Conservation (phyloP, 768 basidiomycete species). For the Lyophyllum semitale region DNA sequence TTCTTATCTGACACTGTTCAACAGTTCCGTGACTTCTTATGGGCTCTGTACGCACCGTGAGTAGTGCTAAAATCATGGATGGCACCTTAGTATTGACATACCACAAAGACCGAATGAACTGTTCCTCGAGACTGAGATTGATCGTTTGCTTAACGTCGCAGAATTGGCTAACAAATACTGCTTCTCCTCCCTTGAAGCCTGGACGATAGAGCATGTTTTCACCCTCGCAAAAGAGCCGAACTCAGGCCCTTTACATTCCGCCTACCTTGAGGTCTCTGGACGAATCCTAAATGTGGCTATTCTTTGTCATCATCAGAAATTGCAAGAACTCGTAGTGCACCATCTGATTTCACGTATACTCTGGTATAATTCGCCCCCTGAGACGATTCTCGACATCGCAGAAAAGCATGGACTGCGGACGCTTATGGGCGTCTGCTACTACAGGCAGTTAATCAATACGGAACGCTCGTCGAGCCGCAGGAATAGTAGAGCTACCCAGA, state of each 20-base stretch:
- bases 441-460: constrained; percentile 44
- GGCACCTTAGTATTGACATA: not conserved
- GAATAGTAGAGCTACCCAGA: constrained; percentile 27
- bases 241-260: constrained; percentile 30
- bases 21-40: constrained; percentile 50
- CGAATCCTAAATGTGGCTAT: constrained; percentile 55
- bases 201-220: constrained; percentile 44
- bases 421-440: constrained; percentile 56
- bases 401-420: constrained; percentile 36
- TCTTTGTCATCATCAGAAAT: constrained; percentile 44
- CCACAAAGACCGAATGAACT: constrained; percentile 38
- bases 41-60: constrained; percentile 52
- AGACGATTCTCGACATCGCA: constrained; percentile 50
- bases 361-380: constrained; percentile 52
- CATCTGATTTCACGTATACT: constrained; percentile 53
- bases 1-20: constrained; percentile 42
- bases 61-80: not conserved
- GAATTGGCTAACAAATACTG: constrained; percentile 50
- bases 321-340: constrained; percentile 49
- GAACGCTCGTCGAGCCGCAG: constrained; percentile 28
- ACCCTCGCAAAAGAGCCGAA: constrained; percentile 29
- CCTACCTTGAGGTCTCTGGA: constrained; percentile 37
- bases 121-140: constrained; percentile 33
- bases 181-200: constrained; percentile 43
- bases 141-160: constrained; percentile 48